These are phyloP conservation scores for Pythium biforme DNA, from an alignment of 352 stramenopile genomes.

Conservation along the genomic window DNA sequence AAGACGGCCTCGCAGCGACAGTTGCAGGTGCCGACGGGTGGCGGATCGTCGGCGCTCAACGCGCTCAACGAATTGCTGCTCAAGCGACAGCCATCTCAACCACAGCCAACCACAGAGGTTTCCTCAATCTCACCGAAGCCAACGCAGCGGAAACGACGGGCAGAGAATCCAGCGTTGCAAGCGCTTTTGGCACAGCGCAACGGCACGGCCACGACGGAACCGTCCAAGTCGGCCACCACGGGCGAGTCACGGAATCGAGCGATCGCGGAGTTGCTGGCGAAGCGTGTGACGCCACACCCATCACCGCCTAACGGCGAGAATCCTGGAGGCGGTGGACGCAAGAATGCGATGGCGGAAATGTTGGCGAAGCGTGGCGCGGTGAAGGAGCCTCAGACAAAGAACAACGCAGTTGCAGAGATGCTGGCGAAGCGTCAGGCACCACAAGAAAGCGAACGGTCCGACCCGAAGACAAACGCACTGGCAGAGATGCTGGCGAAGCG, in stretches of 20 bases:
- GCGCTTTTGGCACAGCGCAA: conserved; percentile 20
- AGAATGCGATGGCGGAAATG: conserved; percentile 29
- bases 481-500: conserved; percentile 36
- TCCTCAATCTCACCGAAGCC: not conserved
- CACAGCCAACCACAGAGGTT: not conserved
- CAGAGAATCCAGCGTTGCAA: conserved; percentile 21
- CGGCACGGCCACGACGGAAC: not conserved
- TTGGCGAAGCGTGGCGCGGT: conserved; percentile 23
- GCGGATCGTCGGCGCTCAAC: conserved; percentile 13
- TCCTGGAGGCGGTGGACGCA: conserved; percentile 2
- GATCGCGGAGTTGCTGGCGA: conserved; percentile 20
- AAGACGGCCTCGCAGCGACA: conserved; percentile 10
- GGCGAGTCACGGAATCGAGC: conserved; percentile 14
- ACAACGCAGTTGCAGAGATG: conserved; percentile 15
- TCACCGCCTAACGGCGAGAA: not conserved
- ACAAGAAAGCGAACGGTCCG: conserved; percentile 3
- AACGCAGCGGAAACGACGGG: conserved; percentile 6
- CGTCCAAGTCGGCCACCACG: not conserved
- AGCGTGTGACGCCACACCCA: conserved; percentile 11
- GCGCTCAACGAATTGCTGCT: conserved; percentile 20
- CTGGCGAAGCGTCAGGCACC: conserved; percentile 3
- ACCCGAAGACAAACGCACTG: conserved; percentile 22
- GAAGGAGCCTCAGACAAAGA: conserved; percentile 13
- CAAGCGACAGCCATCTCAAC: conserved; percentile 17
- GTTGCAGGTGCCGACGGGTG: not conserved